These are phyloP conservation scores for Pyrus betulifolia DNA, from an alignment of 306 rosid species.

Conservation along the genomic window DNA sequence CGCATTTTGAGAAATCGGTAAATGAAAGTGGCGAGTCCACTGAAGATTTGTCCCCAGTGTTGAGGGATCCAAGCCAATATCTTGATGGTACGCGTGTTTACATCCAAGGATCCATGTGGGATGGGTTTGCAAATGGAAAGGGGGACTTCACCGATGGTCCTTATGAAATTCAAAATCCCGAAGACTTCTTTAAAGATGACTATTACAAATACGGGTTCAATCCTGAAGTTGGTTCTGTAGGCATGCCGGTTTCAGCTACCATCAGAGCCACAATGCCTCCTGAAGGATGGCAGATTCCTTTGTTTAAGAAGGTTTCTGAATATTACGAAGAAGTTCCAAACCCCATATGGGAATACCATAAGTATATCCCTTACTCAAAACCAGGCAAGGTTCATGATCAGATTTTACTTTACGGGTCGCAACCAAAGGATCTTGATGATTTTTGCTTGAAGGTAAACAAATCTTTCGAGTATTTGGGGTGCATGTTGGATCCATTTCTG, in stretches of 20 bases:
- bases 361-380: constrained; percentile 85
- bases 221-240: constrained; percentile 95
- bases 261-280: constrained; percentile 88
- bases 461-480: constrained; percentile 9
- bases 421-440: constrained; percentile 74
- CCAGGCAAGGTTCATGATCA: constrained; percentile 77
- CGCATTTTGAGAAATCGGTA: constrained; percentile 31
- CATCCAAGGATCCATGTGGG: constrained; percentile 87
- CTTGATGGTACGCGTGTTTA: constrained; percentile 89
- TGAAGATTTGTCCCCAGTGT: constrained; percentile 14
- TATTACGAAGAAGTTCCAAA: constrained; percentile 86
- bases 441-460: constrained; percentile 73
- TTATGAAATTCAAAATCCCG: constrained; percentile 87
- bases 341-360: constrained; percentile 93
- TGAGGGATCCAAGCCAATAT: constrained; percentile 67
- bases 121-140: constrained; percentile 86
- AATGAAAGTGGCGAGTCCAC: constrained; percentile 24
- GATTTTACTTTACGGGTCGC: constrained; percentile 66
- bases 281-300: constrained; percentile 85
- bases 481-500: not conserved
- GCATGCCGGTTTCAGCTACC: constrained; percentile 89
- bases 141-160: constrained; percentile 89
- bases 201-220: constrained; percentile 72
- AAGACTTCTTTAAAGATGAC: constrained; percentile 56
- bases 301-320: constrained; percentile 53